Evolutionary conservation across 2,329 filamentous ascomycete genomes (phyloP), one percentile per base, ranked within the genome.

Genomic region (Penicillium hordei): DNA sequence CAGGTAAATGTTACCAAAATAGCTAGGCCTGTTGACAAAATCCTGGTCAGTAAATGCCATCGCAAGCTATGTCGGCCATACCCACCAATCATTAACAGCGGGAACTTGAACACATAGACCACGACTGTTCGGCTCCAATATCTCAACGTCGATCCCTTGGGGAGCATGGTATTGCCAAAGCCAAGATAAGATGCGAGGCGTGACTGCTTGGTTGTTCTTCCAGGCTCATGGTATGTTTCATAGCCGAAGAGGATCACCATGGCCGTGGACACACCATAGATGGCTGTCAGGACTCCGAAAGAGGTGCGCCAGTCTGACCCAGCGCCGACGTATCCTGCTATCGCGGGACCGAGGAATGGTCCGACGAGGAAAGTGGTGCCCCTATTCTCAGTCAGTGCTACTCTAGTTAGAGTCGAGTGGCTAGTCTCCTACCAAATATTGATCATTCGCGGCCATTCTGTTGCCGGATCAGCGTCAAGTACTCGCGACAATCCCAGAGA

Each of bases 381-480:
- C 73, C 69, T 65, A 29, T 29, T n/a, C 1, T 19, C 21, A 15
- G 27, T 64, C 48, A 63, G 39, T 38, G 17, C 23, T 42, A 12
- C 39, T 29, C 39, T 34, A 1, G 27, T 34, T 23, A 12, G 6
- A 33, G 25, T 23, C 19, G 31, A 6, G 5, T 6, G n/a, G 39
- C 12, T 48, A 40, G 17, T n/a, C 43, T 27, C 40, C 21, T 64
- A 70, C 68, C 73, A 76, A 44, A 75, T 72, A 53, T 76, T 76
- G 55, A 76, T 73, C 68, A 73, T 75, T 2, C 66, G 69, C 5
- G 73, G 70, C 70, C 73, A 74, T 49, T 76, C 72, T 65, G 49
- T 42, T 38, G 43, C 50, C 12, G 27, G 19, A 27, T 57, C 31
- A 46, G 48, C 6, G 19, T 33, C 5, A 33, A 3, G 7, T 13